Evolutionary conservation across 352 stramenopile species (phyloP).

Genomic region (Phytophthora pini): DNA sequence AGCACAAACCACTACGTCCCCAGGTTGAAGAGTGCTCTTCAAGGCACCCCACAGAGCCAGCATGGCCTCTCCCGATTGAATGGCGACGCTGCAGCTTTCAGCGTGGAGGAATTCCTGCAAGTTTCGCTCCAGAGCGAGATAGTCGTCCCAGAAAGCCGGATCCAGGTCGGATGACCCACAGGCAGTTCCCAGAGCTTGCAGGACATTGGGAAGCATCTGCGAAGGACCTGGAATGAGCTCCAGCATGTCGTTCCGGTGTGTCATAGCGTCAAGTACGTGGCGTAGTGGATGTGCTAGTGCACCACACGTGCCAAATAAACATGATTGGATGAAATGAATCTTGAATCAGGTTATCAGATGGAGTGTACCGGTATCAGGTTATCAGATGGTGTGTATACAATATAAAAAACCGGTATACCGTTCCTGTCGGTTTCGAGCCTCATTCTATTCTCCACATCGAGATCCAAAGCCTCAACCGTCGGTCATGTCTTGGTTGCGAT

Average conservation of each 20-base stretch:
- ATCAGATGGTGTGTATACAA: neutral
- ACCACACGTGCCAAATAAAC: neutral
- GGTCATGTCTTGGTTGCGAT: constrained; percentile 19
- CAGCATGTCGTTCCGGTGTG: constrained; percentile 19
- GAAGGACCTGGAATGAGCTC: constrained; percentile 51
- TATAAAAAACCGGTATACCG: too few relatives aligned
- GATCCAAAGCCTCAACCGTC: constrained; percentile 33
- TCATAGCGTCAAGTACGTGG: constrained; percentile 17
- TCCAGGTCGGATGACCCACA: constrained; percentile 58
- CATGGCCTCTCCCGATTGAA: constrained; percentile 71
- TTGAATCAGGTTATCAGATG: constrained; percentile 20
- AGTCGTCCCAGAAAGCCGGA: constrained; percentile 62
- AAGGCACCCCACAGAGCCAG: constrained; percentile 58
- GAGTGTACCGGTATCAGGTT: constrained; percentile 6
- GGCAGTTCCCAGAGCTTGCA: constrained; percentile 35
- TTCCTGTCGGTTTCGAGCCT: constrained; percentile 6
- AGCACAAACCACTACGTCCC: constrained; percentile 54
- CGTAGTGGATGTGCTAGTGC: neutral
- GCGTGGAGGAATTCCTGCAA: constrained; percentile 49
- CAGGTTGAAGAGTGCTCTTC: constrained; percentile 49
- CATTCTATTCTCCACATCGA: constrained; percentile 19
- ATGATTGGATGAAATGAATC: constrained; percentile 16
- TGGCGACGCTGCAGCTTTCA: constrained; percentile 42
- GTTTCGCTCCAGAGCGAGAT: constrained; percentile 44
- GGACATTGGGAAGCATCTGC: constrained; percentile 48